Evolutionary conservation across 1,284 basidiomycete genomes (phyloP).

Genomic region (Neolentinus lepideus): DNA sequence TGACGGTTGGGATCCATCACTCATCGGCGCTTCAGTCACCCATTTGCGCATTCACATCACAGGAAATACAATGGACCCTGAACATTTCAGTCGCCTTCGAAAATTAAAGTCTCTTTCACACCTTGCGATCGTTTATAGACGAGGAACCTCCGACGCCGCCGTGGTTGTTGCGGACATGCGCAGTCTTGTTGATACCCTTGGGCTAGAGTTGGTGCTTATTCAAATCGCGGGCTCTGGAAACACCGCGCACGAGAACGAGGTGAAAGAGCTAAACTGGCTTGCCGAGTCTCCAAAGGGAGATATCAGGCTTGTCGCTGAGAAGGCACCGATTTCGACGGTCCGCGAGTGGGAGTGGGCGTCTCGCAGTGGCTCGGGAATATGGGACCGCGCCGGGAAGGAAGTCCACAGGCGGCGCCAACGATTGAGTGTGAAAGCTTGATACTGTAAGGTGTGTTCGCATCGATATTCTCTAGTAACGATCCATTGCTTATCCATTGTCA

Average conservation of each 20-base stretch:
- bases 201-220: constrained; percentile 20
- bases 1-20: constrained; percentile 27
- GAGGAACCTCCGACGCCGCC: constrained; percentile 12
- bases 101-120: constrained; percentile 27
- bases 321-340: constrained; percentile 22
- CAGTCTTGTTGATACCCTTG: constrained; percentile 15
- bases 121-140: constrained; percentile 26
- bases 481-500: too few species aligned
- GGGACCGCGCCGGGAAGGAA: constrained; percentile 19
- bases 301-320: constrained; percentile 23
- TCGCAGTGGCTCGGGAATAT: constrained; percentile 18
- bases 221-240: constrained; percentile 20
- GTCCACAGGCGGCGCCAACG: not conserved
- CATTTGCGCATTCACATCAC: constrained; percentile 30
- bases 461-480: too few species aligned
- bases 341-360: constrained; percentile 26
- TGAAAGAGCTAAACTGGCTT: constrained; percentile 17
- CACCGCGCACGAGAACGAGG: constrained; percentile 10
- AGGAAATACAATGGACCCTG: constrained; percentile 12
- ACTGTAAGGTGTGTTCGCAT: not conserved
- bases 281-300: constrained; percentile 18
- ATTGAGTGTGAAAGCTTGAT: not conserved
- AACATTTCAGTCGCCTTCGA: constrained; percentile 19
- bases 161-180: constrained; percentile 14
- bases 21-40: constrained; percentile 24